These are phyloP conservation scores for Polychytrium aggregatum DNA, from an alignment of 192 early-diverging fungal species.

Conservation along the genomic window DNA sequence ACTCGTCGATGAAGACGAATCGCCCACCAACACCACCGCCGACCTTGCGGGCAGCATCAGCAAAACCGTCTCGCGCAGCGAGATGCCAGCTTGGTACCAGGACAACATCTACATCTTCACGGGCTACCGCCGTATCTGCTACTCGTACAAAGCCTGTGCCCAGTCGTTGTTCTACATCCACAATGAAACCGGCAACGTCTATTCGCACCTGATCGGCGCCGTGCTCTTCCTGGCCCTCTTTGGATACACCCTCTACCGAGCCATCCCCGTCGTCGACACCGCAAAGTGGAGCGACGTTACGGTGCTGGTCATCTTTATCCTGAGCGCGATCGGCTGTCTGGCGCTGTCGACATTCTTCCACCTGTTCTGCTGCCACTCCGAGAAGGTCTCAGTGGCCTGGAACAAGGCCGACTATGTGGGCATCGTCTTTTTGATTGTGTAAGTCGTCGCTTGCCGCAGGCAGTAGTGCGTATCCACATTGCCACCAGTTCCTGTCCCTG, in stretches of 20 bases:
- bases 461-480: too few species aligned
- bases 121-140: conserved; percentile 69
- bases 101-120: conserved; percentile 70
- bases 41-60: not conserved
- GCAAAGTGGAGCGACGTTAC: conserved; percentile 49
- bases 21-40: conserved; percentile 2
- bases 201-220: conserved; percentile 71
- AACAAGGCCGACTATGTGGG: conserved; percentile 91
- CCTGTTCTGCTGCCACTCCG: conserved; percentile 73
- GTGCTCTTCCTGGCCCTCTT: conserved; percentile 35
- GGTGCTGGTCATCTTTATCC: conserved; percentile 65
- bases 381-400: conserved; percentile 51
- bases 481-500: too few species aligned
- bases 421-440: conserved; percentile 72
- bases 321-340: conserved; percentile 66
- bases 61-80: conserved; percentile 1
- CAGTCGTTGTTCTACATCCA: conserved; percentile 70
- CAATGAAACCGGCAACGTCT: conserved; percentile 91
- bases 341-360: conserved; percentile 72
- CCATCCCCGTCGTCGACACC: conserved; percentile 26
- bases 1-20: too few species aligned
- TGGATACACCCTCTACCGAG: conserved; percentile 3
- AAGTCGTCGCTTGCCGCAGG: too few species aligned
- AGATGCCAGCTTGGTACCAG: conserved; percentile 24
- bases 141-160: conserved; percentile 66